Percentiles rank a stretch among this genome's conserved stretches.
Conservation (phyloP, 2,329 filamentous ascomycete genomes). For the Talaromyces piceae region DNA sequence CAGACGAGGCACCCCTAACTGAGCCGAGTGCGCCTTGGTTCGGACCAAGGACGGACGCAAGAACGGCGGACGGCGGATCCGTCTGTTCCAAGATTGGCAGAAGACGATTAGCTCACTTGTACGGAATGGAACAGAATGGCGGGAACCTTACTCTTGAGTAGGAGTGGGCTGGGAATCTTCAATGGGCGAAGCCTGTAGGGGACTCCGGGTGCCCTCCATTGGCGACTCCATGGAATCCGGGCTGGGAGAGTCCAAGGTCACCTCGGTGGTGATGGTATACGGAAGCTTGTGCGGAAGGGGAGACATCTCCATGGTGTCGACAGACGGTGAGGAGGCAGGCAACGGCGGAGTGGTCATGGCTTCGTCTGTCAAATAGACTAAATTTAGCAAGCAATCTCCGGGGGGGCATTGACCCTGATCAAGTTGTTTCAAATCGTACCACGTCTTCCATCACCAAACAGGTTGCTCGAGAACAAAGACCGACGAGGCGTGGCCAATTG, state of each 20-base stretch:
- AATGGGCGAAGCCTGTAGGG: conserved; percentile 32
- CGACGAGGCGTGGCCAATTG: conserved; percentile 75
- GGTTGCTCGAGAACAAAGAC: conserved; percentile 70
- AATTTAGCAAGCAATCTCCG: conserved; percentile 17
- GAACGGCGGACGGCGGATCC: conserved; percentile 56
- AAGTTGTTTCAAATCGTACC: conserved; percentile 52
- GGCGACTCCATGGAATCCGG: conserved; percentile 44
- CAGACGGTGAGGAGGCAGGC: conserved; percentile 70
- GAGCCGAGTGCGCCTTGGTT: conserved; percentile 67
- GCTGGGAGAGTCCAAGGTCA: conserved; percentile 66
- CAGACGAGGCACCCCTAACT: conserved; percentile 53
- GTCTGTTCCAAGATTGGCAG: conserved; percentile 43
- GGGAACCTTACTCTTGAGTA: conserved; percentile 30
- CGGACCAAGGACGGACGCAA: conserved; percentile 68
- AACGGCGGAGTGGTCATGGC: conserved; percentile 77
- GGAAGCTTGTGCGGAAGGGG: conserved; percentile 81
- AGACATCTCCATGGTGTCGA: conserved; percentile 87
- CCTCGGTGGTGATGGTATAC: conserved; percentile 50
- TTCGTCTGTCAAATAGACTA: conserved; percentile 48
- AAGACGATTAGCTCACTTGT: neutral
- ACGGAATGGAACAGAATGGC: conserved; percentile 10
- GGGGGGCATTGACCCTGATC: neutral
- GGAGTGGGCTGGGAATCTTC: conserved; percentile 21
- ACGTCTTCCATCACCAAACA: conserved; percentile 53
- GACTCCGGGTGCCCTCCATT: conserved; percentile 35